Percentiles rank a stretch among this genome's conserved stretches.
phyloP scores from a whole-genome alignment of 2,329 filamentous ascomycete species.

The Penicillium sp. region DNA sequence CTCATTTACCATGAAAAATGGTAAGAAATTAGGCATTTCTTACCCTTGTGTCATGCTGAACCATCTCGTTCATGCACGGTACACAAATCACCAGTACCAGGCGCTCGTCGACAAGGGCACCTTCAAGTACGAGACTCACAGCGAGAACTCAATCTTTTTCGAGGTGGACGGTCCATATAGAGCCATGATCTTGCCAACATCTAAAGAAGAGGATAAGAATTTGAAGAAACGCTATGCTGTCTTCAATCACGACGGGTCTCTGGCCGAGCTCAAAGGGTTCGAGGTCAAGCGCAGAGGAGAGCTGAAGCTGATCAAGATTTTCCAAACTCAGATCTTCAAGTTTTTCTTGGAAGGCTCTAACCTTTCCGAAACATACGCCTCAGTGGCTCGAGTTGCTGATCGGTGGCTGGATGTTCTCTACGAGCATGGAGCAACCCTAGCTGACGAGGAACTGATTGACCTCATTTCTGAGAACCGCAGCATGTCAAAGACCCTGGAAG shows the following conservation, averaged over 20 bases:
- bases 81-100: conserved; percentile 97
- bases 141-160: conserved; percentile 99
- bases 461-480: conserved; percentile 99
- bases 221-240: conserved; percentile 98
- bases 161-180: conserved; percentile 97
- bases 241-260: conserved; percentile 93
- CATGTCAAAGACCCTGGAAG: conserved; percentile 94
- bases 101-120: conserved; percentile 70
- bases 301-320: conserved; percentile 98
- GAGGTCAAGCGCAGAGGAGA: conserved; percentile 97
- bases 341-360: conserved; percentile 93
- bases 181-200: conserved; percentile 94
- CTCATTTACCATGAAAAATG: conserved; percentile 84
- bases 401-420: conserved; percentile 94
- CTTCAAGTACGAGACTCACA: conserved; percentile 92
- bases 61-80: conserved; percentile 86
- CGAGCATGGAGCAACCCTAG: conserved; percentile 78
- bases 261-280: conserved; percentile 95
- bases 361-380: conserved; percentile 77
- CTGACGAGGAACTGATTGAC: conserved; percentile 95
- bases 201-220: conserved; percentile 98
- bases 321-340: conserved; percentile 98
- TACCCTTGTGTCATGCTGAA: conserved; percentile 99
- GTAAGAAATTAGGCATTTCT: conserved; percentile 93
- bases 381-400: conserved; percentile 92